Evolutionary conservation across 2,329 filamentous ascomycete species (phyloP).

Genomic region (Plenodomus tracheiphilus): DNA sequence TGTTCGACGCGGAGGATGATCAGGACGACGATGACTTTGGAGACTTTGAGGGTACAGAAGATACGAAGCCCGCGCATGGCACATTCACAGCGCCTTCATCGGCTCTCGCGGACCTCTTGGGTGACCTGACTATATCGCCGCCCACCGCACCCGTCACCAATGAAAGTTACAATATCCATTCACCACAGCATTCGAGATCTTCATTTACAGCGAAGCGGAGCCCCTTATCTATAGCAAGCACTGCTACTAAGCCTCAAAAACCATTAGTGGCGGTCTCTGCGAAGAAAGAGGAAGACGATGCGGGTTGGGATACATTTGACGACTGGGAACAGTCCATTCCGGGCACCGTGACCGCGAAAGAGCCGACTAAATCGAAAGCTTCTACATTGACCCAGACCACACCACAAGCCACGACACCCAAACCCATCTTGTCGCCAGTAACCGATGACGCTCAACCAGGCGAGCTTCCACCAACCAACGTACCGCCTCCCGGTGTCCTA

Average conservation of each 20-base stretch:
- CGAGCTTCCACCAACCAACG: slow-evolving; percentile 72
- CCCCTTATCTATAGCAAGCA: slow-evolving; percentile 16
- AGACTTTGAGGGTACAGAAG: slow-evolving; percentile 36
- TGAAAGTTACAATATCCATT: neutral
- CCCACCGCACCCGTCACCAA: slow-evolving; percentile 8
- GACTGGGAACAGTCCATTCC: slow-evolving; percentile 46
- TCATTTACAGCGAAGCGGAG: slow-evolving; percentile 11
- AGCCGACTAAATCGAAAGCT: slow-evolving; percentile 4
- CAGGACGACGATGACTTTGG: slow-evolving; percentile 45
- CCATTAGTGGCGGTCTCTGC: slow-evolving; percentile 3
- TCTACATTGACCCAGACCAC: slow-evolving; percentile 1
- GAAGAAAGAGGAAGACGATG: slow-evolving; percentile 24
- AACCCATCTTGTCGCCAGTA: slow-evolving; percentile 26
- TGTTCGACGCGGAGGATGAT: slow-evolving; percentile 47
- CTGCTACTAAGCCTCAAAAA: slow-evolving; percentile 10
- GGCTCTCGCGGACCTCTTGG: slow-evolving; percentile 32
- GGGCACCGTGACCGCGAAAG: slow-evolving; percentile 11
- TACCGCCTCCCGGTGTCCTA: slow-evolving; percentile 84
- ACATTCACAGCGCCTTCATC: slow-evolving; percentile 11
- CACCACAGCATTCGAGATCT: neutral
- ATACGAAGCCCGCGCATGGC: slow-evolving; percentile 1
- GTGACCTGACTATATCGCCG: slow-evolving; percentile 29
- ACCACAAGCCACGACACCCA: slow-evolving; percentile 4
- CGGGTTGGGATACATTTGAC: slow-evolving; percentile 53
- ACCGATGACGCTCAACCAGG: slow-evolving; percentile 27